Evolutionary conservation across 2,329 filamentous ascomycete species (phyloP), one percentile per base, ranked within the genome.

Genomic region (Verticillium tricorpus): DNA sequence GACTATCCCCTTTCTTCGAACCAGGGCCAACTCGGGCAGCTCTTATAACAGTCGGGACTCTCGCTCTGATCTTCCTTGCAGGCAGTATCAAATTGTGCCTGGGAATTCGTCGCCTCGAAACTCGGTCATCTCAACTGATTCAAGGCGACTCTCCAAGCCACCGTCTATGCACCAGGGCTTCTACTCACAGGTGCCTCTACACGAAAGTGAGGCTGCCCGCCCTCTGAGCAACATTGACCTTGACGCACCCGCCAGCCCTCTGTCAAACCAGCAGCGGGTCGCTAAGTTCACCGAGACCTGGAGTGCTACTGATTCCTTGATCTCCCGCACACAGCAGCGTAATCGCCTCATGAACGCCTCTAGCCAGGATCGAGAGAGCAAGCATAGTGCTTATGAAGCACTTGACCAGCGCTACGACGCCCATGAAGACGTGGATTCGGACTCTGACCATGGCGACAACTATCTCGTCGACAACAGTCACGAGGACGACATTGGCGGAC

Each of bases 1-100:
- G 1, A 84, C 83, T 1, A 81, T 97, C 58, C 88, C 93, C 0
- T 97, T 96, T 74, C 85, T 91, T 75, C 89, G 95, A 71, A 96
- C 91, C 0, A 86, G 93, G 37, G 82, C 79, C 17, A 79, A 84
- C 56, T 91, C 88, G 2, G 82, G 84, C 12, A 82, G 84, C 35
- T 86, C 85, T 4, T 74, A 82, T 57, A 77, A 77, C 28, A 83
- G 81, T 45, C 79, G 80, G 58, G 80, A 85, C 66, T 86, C 86
- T 0, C 82, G 80, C 40, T 64, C 77, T 61, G 79, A 87, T 67
- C 77, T 86, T 14, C 82, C 85, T 11, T 80, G 80, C 65, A 77
- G 83, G 56, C 82, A 86, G 66, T 83, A 86, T 66, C 83, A 87
- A 68, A 74, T 82, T 63, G 65, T 73, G 1, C 76, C 77, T 0